phyloP scores from a whole-genome alignment of 2,329 filamentous ascomycete genomes.

The Aspergillus sp. region DNA sequence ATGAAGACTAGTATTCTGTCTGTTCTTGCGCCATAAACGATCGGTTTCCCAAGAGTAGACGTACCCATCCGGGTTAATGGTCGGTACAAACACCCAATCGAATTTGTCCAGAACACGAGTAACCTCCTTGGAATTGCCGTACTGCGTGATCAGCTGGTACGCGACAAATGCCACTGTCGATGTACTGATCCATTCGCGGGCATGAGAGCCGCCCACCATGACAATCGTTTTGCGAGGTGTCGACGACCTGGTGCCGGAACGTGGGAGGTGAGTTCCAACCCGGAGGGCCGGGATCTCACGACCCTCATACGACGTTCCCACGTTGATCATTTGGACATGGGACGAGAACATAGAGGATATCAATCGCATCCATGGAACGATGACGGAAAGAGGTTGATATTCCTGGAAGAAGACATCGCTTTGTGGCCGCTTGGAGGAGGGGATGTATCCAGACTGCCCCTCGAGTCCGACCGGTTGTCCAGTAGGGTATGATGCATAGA shows the following conservation, averaged over 20 bases:
- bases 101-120: slow-evolving; percentile 77
- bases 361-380: slow-evolving; percentile 86
- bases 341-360: slow-evolving; percentile 85
- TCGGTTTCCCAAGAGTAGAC: slow-evolving; percentile 90
- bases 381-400: slow-evolving; percentile 82
- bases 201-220: slow-evolving; percentile 81
- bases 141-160: slow-evolving; percentile 79
- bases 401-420: slow-evolving; percentile 80
- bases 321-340: slow-evolving; percentile 65
- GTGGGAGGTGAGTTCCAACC: slow-evolving; percentile 59
- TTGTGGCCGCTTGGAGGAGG: slow-evolving; percentile 28
- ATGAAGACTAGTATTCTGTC: slow-evolving; percentile 70
- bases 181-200: slow-evolving; percentile 92
- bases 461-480: slow-evolving; percentile 25
- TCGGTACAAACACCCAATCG: slow-evolving; percentile 83
- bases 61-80: slow-evolving; percentile 89
- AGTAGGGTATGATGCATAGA: slow-evolving; percentile 70
- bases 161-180: slow-evolving; percentile 88
- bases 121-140: slow-evolving; percentile 66
- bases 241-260: slow-evolving; percentile 29
- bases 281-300: slow-evolving; percentile 79
- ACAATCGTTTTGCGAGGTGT: slow-evolving; percentile 68
- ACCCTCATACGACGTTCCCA: slow-evolving; percentile 85
- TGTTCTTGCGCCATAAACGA: slow-evolving; percentile 90
- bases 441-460: slow-evolving; percentile 22